Evolutionary conservation across 1,284 basidiomycete genomes (phyloP).

Genomic region (Exobasidium rhododendri): DNA sequence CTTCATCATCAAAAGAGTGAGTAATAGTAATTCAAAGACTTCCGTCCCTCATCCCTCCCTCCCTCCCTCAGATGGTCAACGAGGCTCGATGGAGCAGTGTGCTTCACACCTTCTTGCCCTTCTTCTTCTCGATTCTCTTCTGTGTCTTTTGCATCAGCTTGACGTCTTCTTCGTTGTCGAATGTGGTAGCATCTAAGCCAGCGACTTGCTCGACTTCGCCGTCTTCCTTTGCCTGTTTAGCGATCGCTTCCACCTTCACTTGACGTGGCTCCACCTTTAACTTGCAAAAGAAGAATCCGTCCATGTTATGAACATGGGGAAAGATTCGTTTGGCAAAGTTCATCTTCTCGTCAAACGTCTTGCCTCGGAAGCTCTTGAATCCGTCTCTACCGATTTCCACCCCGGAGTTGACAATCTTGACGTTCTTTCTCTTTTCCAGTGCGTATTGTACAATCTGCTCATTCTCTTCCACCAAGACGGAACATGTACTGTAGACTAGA

Average conservation of each 20-base stretch:
- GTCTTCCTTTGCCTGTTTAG: background rate
- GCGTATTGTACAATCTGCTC: slow-evolving; percentile 98
- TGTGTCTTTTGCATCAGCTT: slow-evolving; percentile 10
- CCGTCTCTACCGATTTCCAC: slow-evolving; percentile 90
- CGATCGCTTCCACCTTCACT: slow-evolving; percentile 10
- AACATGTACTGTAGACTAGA: slow-evolving; percentile 97
- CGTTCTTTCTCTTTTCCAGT: slow-evolving; percentile 92
- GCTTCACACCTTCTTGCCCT: background rate
- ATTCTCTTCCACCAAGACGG: slow-evolving; percentile 96
- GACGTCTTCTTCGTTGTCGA: slow-evolving; percentile 19
- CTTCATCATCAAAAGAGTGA: no score
- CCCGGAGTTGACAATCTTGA: slow-evolving; percentile 87
- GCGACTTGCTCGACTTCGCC: background rate
- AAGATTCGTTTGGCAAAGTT: slow-evolving; percentile 52
- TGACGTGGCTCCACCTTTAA: slow-evolving; percentile 68
- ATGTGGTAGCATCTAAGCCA: slow-evolving; percentile 5
- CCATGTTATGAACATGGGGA: slow-evolving; percentile 65
- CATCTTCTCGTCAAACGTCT: slow-evolving; percentile 76
- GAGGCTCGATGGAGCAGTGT: no score
- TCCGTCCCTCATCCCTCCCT: no score
- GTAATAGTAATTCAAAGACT: no score
- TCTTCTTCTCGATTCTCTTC: slow-evolving; percentile 12
- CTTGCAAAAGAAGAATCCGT: slow-evolving; percentile 98
- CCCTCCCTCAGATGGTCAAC: no score
- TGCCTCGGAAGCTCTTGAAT: slow-evolving; percentile 84